phyloP scores from a whole-genome alignment of 352 stramenopile genomes.

The Globisporangium takayamanum region DNA sequence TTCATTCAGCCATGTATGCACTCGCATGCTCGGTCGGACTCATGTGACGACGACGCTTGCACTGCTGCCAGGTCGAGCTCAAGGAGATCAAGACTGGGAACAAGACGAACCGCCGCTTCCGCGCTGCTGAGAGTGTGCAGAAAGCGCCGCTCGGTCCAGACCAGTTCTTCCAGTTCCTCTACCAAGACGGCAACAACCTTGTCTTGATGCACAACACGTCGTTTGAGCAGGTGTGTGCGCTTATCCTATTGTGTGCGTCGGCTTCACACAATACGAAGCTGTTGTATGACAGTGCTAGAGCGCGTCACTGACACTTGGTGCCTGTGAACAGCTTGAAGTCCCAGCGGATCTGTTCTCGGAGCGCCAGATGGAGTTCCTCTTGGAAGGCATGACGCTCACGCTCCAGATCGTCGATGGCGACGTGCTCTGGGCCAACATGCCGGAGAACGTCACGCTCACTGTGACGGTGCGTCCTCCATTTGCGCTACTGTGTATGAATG shows the following conservation, averaged over 20 bases:
- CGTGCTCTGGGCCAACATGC: conserved; percentile 84
- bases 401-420: conserved; percentile 83
- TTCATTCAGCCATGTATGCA: neutral
- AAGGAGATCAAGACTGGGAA: conserved; percentile 85
- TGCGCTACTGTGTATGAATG: neutral
- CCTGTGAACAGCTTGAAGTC: conserved; percentile 55
- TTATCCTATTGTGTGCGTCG: neutral
- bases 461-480: conserved; percentile 37
- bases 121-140: conserved; percentile 67
- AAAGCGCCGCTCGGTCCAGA: conserved; percentile 73
- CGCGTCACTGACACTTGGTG: neutral
- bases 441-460: conserved; percentile 65
- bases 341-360: conserved; percentile 57
- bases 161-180: conserved; percentile 79
- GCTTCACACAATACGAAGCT: neutral
- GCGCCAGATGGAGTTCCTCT: conserved; percentile 69
- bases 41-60: neutral
- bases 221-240: conserved; percentile 63
- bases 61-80: conserved; percentile 44
- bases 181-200: conserved; percentile 70
- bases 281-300: neutral
- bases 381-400: conserved; percentile 73
- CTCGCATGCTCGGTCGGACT: neutral
- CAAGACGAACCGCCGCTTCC: conserved; percentile 82
- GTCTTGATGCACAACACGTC: conserved; percentile 79